These are phyloP conservation scores for Suillus alpinus DNA, from an alignment of 768 basidiomycete species.

Conservation along the genomic window DNA sequence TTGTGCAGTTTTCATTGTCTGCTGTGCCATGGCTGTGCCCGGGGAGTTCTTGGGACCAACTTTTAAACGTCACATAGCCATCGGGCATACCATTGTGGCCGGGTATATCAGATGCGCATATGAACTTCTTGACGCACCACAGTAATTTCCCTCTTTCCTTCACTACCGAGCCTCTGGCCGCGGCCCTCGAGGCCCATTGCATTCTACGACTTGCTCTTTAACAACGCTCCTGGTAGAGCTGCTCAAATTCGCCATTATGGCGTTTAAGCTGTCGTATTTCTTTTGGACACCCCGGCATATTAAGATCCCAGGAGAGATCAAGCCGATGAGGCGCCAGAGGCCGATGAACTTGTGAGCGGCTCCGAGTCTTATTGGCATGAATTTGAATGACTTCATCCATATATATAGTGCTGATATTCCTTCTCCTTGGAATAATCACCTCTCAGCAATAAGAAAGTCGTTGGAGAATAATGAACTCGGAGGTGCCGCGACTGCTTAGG, in stretches of 20 bases:
- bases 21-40: neutral
- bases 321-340: slow-evolving; percentile 21
- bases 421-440: slow-evolving; percentile 26
- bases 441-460: slow-evolving; percentile 31
- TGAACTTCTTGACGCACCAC: neutral
- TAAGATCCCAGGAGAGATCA: slow-evolving; percentile 45
- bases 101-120: slow-evolving; percentile 12
- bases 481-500: neutral
- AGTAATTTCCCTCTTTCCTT: neutral
- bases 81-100: neutral
- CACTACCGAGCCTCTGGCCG: neutral
- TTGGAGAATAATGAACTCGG: slow-evolving; percentile 17
- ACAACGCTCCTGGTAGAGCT: slow-evolving; percentile 1
- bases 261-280: slow-evolving; percentile 52
- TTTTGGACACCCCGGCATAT: slow-evolving; percentile 52
- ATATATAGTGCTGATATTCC: slow-evolving; percentile 22
- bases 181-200: neutral
- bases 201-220: neutral
- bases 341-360: slow-evolving; percentile 24
- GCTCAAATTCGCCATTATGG: neutral
- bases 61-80: neutral
- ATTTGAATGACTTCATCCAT: neutral
- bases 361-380: neutral
- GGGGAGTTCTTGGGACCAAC: neutral
- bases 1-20: neutral